A percentile compares a stretch with the other conserved stretches of the same genome.
These are phyloP conservation scores for Coemansia sp. DNA, from an alignment of 192 early-diverging fungal species.

Conservation along the genomic window DNA sequence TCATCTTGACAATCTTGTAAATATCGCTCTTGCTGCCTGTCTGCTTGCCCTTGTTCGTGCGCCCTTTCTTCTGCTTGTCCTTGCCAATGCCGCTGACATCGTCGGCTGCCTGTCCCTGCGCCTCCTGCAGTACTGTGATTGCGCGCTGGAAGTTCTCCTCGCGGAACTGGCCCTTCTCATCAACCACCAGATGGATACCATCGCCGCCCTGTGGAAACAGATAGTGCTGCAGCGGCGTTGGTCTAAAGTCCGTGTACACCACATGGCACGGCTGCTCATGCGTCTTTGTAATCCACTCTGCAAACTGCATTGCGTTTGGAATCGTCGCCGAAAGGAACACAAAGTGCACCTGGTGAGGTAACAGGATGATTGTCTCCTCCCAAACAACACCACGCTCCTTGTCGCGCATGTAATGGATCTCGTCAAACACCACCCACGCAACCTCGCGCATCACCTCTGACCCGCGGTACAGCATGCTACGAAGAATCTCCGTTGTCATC, in stretches of 20 bases:
- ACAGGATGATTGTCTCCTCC: constrained; percentile 97
- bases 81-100: constrained; percentile 50
- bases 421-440: constrained; percentile 97
- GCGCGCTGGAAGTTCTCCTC: constrained; percentile 97
- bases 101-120: constrained; percentile 61
- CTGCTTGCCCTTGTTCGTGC: constrained; percentile 60
- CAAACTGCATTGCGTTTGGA: constrained; percentile 98
- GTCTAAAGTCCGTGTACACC: constrained; percentile 96
- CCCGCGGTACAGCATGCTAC: constrained; percentile 96
- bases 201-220: constrained; percentile 88
- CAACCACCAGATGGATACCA: constrained; percentile 94
- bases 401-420: constrained; percentile 99
- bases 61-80: constrained; percentile 57
- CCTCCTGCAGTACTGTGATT: constrained; percentile 68
- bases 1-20: constrained; percentile 94
- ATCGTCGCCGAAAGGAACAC: constrained; percentile 98
- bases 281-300: constrained; percentile 95
- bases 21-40: constrained; percentile 71
- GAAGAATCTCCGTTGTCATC: constrained; percentile 99
- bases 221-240: constrained; percentile 97
- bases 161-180: constrained; percentile 91
- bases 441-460: constrained; percentile 96
- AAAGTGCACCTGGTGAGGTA: constrained; percentile 89
- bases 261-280: constrained; percentile 98
- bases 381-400: constrained; percentile 97